Base-by-base conservation (phyloP, 1,284 basidiomycete species). In the Apiotrichum domesticum region DNA sequence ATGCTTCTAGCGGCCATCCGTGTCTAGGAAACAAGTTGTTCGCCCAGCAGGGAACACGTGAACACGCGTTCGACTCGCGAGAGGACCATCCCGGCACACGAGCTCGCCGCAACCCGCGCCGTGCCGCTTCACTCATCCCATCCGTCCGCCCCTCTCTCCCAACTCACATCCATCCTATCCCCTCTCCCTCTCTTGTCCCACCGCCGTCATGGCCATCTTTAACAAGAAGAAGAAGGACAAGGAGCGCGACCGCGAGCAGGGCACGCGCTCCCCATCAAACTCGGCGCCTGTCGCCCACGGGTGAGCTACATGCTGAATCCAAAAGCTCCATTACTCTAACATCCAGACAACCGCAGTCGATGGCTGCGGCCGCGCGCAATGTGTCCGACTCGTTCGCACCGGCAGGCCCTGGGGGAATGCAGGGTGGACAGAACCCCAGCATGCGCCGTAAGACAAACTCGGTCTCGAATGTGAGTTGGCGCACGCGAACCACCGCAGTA, bases 201-300 rank as follows among this genome's bases (percentile, higher is more conserved):
- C 33, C 4, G 32, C 52, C 54, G 55, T 37, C 54, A 63, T 63
- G 62, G 62, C 62, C 40, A 63, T 63, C 58, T 63, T 63, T 47
- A 63, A 63, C 49, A 63, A 63, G 56, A 63, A 39, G 37, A 63
- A 63, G 56, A 60, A 63, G 54, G 54, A 54, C 46, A 57, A 51
- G 44, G 55, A 56, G 33, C 56, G 59, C 40, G 39, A 32, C 42
- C 62, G 62, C 47, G 62, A 58, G 9, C 41, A 55, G 32, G 58
- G 58, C 51, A 55, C 58, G 37, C 58, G 62, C 13, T 63, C 62
- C 15, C 62, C 62, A n/a, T 58, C 56, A 5, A 52, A 50, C 46
- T 56, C 56, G 39, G 58, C 62, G 11, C 56, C 62, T 3, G 51
- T 54, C 8, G 50, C 53, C 3, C 35, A 39, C 4, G 11, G 14